A percentile compares a stretch with the other conserved stretches of the same genome.
These are phyloP conservation scores for Microbotryomycetes sp. DNA, from an alignment of 1,284 basidiomycete genomes.

Conservation along the genomic window DNA sequence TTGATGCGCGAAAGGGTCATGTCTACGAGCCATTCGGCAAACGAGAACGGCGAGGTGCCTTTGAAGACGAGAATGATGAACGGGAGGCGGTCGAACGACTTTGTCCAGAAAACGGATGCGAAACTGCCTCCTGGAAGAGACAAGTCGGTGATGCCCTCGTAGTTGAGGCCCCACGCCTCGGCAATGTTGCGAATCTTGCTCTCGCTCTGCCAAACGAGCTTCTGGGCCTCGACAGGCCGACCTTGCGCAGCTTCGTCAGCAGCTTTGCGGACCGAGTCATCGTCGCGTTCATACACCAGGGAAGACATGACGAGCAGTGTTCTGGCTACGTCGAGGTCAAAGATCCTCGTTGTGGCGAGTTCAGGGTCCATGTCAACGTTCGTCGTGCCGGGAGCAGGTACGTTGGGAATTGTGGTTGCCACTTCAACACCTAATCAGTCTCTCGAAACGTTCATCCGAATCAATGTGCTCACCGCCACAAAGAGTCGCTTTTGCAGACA, in stretches of 20 bases:
- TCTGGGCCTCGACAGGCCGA: not conserved
- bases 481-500: conserved; percentile 1
- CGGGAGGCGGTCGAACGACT: conserved; percentile 10
- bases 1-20: conserved; percentile 30
- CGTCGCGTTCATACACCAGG: conserved; percentile 11
- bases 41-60: conserved; percentile 41
- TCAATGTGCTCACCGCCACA: not conserved
- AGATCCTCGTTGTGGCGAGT: conserved; percentile 6
- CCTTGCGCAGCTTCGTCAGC: not conserved
- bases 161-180: conserved; percentile 11
- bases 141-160: conserved; percentile 17
- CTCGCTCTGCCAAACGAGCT: not conserved
- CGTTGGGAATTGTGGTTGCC: not conserved
- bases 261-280: conserved; percentile 8
- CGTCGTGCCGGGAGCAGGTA: not conserved
- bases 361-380: conserved; percentile 7
- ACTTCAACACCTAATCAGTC: not conserved
- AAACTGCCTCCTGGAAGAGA: conserved; percentile 10
- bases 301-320: conserved; percentile 15
- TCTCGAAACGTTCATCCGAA: not conserved
- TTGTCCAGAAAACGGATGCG: conserved; percentile 24
- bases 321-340: conserved; percentile 9
- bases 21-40: conserved; percentile 41
- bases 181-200: not conserved
- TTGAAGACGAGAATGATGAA: conserved; percentile 37